phyloP scores from a whole-genome alignment of 306 rosid species.

The Citrullus amarus region DNA sequence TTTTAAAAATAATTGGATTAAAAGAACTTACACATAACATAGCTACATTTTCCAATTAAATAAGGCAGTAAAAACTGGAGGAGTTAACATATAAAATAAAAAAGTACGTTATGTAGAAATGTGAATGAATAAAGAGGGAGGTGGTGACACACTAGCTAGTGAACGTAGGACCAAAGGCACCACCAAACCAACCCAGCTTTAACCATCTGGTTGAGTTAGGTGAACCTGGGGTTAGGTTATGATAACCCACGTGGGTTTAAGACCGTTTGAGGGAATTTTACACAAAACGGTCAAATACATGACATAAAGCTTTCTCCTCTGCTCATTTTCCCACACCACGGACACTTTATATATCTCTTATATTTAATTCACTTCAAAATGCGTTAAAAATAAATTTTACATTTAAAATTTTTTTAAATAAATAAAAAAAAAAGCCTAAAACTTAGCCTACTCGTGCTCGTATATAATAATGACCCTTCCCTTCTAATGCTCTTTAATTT shows the following conservation, averaged over 20 bases:
- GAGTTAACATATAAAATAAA: not conserved
- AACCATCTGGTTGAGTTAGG: conserved; percentile 17
- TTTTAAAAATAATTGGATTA: too few species aligned
- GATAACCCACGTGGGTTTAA: conserved; percentile 34
- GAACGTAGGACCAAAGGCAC: conserved; percentile 6
- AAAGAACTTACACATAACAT: not conserved
- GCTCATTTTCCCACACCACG: conserved; percentile 22
- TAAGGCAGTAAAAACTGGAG: not conserved
- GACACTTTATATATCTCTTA: not conserved
- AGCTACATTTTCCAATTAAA: not conserved
- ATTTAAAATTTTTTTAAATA: not conserved
- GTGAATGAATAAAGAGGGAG: not conserved
- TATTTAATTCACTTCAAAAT: not conserved
- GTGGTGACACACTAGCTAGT: not conserved
- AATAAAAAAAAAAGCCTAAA: not conserved
- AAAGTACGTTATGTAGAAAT: not conserved
- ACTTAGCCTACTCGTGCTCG: not conserved
- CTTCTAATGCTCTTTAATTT: not conserved
- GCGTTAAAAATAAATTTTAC: not conserved
- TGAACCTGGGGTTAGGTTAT: not conserved
- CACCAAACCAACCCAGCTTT: conserved; percentile 4
- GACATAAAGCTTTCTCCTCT: conserved; percentile 12
- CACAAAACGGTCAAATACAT: conserved; percentile 2
- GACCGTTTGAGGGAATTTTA: conserved; percentile 45
- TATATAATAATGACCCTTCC: conserved; percentile 1